Evolutionary conservation across 768 basidiomycete species (phyloP), one percentile per base, ranked within the genome.

Genomic region (Boletus huronensis): DNA sequence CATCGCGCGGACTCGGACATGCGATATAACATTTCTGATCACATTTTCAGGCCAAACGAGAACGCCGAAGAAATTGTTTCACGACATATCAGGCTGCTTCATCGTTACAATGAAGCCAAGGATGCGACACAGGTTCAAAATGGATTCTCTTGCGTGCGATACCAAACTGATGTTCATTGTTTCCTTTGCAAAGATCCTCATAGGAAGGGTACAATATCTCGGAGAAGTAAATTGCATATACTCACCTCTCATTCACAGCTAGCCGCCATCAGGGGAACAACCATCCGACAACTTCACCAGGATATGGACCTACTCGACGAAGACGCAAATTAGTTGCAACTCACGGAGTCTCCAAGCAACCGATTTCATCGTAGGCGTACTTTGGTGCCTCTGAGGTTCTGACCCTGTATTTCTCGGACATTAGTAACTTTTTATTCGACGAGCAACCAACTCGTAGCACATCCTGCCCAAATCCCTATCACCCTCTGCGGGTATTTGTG

Each of bases 51-150:
- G 32, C 69, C 66, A 50, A 52, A 67, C 41, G 75, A 77, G 54
- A 79, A 84, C 48, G 79, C 85, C 0, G 80, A 84, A 40, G 72
- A 71, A 46, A 80, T 87, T 8, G 81, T 87, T 23, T 82, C 83
- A 56, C 71, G 74, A 14, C 87, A 90, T 61, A 90, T 90, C 67
- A 80, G 79, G 59, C 74, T 88, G 4, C 72, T 90, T 34, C 90
- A 91, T 67, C 75, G 73, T 35, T 92, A 90, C 57, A 91, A 91
- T 56, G 90, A 91, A 66, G 81, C 87, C 9, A 91, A 91, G 64
- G 90, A 92, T 66, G 90, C 88, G 5, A 78, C 87, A 0, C 90
- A 91, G 83, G 89, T 83, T 34, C 21, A 47, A 46, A 31, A 32
- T 52, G 16, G 50, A 45, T 44, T 41, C 5, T 41, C 42, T 52